Conservation (phyloP, 371 early-diverging fungal genomes). For the Dichotomocladium elegans region DNA sequence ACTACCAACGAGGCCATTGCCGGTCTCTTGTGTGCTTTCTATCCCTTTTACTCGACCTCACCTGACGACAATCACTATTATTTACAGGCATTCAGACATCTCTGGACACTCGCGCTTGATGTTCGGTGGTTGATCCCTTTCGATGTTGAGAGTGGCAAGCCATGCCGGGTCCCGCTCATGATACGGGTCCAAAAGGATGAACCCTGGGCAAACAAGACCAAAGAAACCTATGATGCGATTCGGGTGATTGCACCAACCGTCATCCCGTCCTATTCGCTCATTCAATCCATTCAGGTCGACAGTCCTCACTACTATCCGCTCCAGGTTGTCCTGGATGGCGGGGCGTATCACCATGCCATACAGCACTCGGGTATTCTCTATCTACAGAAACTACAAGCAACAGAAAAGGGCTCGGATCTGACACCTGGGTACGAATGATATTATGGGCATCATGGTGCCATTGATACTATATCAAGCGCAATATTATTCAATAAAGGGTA, state of each 20-base stretch:
- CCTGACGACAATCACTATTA: slow-evolving; percentile 73
- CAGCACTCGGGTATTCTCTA: slow-evolving; percentile 31
- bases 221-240: too few relatives aligned
- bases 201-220: slow-evolving; percentile 10
- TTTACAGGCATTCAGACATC: slow-evolving; percentile 79
- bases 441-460: too few relatives aligned
- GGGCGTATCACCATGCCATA: slow-evolving; percentile 21
- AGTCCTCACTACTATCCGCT: slow-evolving; percentile 62
- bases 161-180: slow-evolving; percentile 55
- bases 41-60: slow-evolving; percentile 71
- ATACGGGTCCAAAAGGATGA: slow-evolving; percentile 26
- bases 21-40: slow-evolving; percentile 68
- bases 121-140: slow-evolving; percentile 43
- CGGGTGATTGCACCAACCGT: slow-evolving; percentile 61
- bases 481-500: too few relatives aligned
- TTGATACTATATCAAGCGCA: too few relatives aligned
- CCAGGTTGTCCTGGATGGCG: slow-evolving; percentile 35
- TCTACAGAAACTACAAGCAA: slow-evolving; percentile 22
- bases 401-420: too few relatives aligned
- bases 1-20: slow-evolving; percentile 68
- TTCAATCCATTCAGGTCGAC: slow-evolving; percentile 51
- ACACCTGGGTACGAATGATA: too few relatives aligned
- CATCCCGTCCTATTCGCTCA: slow-evolving; percentile 52
- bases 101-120: slow-evolving; percentile 86
- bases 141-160: slow-evolving; percentile 57